Base-by-base conservation (phyloP, 1,284 basidiomycete species). In the Moniliophthora roreri region DNA sequence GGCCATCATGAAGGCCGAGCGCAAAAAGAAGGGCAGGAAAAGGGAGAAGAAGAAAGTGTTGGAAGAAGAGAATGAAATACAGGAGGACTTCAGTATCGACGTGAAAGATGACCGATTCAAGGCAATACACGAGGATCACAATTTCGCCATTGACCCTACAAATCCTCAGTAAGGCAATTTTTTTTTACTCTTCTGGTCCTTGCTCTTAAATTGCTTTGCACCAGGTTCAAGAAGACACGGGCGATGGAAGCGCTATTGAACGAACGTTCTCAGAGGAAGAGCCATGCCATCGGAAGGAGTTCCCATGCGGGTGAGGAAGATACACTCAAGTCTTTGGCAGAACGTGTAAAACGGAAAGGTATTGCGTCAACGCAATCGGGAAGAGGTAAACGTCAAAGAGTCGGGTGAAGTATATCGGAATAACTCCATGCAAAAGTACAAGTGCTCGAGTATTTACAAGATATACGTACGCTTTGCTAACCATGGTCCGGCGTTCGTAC, bases 81-180 rank as follows among this genome's bases (percentile, higher is more conserved):
- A 89, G 68, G 81, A 86, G 52, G 84, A 91, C 54, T 98, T 98
- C 72, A 71, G 78, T 47, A 85, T 99, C 62, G 80, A 99, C 66
- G 84, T 93, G 53, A 82, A 84, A 61, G 97, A 99, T 65, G 82
- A 89, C 4, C 87, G 97, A 24, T 99, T 99, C 79, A 82, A 83
- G 60, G 88, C 82, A 9, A 66, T 98, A 45, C 89, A 95, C 66
- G 91, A 98, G 60, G 91, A 99, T 65, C 86, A 94, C 63, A 82
- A 87, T 41, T 99, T 93, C 64, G 95, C 96, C 0, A 93, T 99
- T 61, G 97, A 99, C 69, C 96, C 97, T 18, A 93, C 86, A 46
- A 93, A 98, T 73, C 93, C 96, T 66, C 90, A 87, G 94, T 95
- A 64, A 60, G 92, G 32, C 40, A 37, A 40, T 11, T 11, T 23